These are phyloP conservation scores for Amesomyces nigricolor DNA, from an alignment of 2,329 filamentous ascomycete species.

Conservation along the genomic window DNA sequence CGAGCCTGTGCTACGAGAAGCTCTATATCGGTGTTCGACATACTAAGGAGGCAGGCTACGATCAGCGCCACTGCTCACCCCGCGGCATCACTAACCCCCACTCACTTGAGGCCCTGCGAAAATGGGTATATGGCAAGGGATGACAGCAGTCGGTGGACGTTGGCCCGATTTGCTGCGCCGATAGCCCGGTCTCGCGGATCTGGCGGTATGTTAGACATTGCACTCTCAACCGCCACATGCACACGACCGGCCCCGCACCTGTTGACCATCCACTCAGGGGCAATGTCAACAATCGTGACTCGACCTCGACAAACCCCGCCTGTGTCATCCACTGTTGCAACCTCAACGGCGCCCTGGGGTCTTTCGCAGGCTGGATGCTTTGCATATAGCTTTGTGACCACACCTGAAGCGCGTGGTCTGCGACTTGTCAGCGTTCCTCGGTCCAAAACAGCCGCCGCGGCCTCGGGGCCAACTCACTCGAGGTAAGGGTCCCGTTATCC, in stretches of 20 bases:
- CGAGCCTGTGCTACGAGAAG: constrained; percentile 52
- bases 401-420: constrained; percentile 57
- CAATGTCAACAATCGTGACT: constrained; percentile 58
- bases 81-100: background rate
- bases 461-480: constrained; percentile 39
- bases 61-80: background rate
- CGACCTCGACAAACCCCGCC: constrained; percentile 64
- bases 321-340: constrained; percentile 53
- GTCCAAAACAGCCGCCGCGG: no score
- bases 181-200: constrained; percentile 49
- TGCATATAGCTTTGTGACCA: constrained; percentile 64
- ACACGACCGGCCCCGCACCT: constrained; percentile 41
- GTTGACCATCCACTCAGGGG: constrained; percentile 66
- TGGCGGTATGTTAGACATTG: constrained; percentile 29
- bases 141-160: constrained; percentile 48
- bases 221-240: background rate
- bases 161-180: constrained; percentile 48
- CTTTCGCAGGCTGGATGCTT: constrained; percentile 58
- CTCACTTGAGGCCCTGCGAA: constrained; percentile 44
- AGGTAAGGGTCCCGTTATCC: constrained; percentile 70
- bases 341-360: constrained; percentile 58
- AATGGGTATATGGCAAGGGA: constrained; percentile 54
- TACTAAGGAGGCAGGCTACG: constrained; percentile 35
- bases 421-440: constrained; percentile 9
- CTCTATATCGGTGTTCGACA: constrained; percentile 53